These are phyloP conservation scores for Sisymbrium altissimum DNA, from an alignment of 345 rosid species.

Conservation along the genomic window DNA sequence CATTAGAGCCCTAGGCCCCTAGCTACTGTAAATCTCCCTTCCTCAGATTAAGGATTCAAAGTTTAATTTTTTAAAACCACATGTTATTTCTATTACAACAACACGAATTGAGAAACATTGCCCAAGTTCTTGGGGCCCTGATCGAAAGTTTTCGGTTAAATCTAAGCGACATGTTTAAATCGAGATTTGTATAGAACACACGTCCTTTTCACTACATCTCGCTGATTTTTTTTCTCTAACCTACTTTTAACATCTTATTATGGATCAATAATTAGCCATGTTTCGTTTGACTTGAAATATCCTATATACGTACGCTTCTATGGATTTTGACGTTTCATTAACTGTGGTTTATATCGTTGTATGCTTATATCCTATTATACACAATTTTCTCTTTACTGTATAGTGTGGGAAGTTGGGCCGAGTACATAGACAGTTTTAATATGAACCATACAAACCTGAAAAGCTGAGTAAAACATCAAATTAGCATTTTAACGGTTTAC, in stretches of 20 bases:
- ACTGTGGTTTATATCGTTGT: not conserved
- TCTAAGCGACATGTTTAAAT: not conserved
- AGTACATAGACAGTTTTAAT: not conserved
- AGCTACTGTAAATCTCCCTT: not conserved
- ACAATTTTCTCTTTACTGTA: not conserved
- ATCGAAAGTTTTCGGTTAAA: not conserved
- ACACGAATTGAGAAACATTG: not conserved
- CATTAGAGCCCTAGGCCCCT: too few species aligned
- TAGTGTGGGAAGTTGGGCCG: not conserved
- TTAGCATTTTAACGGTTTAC: not conserved
- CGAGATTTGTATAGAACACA: not conserved
- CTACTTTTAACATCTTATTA: too few species aligned
- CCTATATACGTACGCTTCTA: not conserved
- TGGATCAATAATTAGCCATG: not conserved
- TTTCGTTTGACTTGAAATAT: not conserved
- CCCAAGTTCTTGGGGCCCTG: not conserved
- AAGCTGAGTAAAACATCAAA: not conserved
- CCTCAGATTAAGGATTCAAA: not conserved
- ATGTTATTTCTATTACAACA: not conserved
- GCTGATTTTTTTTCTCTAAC: not conserved
- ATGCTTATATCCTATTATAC: not conserved
- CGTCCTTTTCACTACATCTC: not conserved
- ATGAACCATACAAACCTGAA: not conserved
- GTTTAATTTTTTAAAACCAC: constrained; percentile 6
- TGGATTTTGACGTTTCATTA: not conserved